Conservation (phyloP, 345 rosid species). For the Brassica incana region DNA sequence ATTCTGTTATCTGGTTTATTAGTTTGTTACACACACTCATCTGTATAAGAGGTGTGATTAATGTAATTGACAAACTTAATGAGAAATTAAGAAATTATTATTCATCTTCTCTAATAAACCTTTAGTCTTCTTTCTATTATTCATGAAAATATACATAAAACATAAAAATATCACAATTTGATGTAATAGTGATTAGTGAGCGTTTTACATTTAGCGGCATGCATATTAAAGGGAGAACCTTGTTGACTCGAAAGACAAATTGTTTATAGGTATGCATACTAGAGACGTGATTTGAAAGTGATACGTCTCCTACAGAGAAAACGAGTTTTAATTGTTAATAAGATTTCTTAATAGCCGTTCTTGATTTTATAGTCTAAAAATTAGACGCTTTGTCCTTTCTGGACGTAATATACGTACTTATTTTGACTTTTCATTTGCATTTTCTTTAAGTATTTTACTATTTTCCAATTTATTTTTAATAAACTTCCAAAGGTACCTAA, state of each 20-base stretch:
- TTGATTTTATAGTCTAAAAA: not conserved
- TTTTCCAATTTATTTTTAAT: not conserved
- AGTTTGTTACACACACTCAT: too few species aligned
- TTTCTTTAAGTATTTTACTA: constrained; percentile 16
- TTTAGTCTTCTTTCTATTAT: not conserved
- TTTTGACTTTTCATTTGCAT: not conserved
- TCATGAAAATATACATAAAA: not conserved
- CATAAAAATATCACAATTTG: not conserved
- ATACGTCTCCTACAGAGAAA: constrained; percentile 40
- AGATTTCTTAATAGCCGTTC: not conserved
- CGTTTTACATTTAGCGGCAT: constrained; percentile 2
- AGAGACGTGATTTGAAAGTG: constrained; percentile 29
- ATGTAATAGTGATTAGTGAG: not conserved
- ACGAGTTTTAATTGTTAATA: constrained; percentile 27
- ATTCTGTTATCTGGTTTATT: too few species aligned
- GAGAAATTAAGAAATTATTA: too few species aligned
- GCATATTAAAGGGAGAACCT: not conserved
- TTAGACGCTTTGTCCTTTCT: not conserved
- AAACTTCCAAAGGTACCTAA: constrained; percentile 9
- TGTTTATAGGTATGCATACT: not conserved
- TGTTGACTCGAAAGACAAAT: not conserved
- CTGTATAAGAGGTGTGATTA: too few species aligned
- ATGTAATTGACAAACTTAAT: too few species aligned
- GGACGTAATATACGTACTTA: not conserved
- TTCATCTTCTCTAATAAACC: not conserved